Evolutionary conservation across 768 basidiomycete species (phyloP), one percentile per base, ranked within the genome.

Genomic region (Tephrocybe sp.): DNA sequence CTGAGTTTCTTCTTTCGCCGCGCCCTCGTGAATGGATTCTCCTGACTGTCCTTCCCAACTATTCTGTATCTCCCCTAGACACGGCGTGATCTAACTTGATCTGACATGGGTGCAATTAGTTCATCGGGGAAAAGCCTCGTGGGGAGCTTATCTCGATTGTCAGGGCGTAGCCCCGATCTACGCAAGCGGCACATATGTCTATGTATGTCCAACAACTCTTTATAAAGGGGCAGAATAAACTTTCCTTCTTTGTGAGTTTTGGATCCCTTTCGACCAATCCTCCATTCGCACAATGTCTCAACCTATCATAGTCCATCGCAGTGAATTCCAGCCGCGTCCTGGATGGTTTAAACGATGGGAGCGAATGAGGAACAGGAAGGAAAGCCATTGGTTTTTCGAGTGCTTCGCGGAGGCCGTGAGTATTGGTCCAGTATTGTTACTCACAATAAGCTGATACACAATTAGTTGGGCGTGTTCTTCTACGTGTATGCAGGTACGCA

Each of bases 371-470:
- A 72, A 78, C 53, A 68, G 51, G 22, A 62, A 55, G 30, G 52
- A 72, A 30, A 65, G 73, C 5, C 85, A 84, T 52, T 75, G 79
- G 75, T 47, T 78, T 1, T 67, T 77, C 11, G 82, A 89, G 62
- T 72, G 78, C 56, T 68, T 85, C 35, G 84, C 84, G 8, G 87
- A 89, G 65, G 66, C 71, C 57, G 83, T 85, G 61, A 62, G 65
- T 62, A 14, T 1, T 30, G n/a, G 45, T 16, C 16, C 43, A 16
- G 32, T n/a, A 9, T 17, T 7, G 32, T 38, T 19, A 35, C n/a
- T 26, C 17, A n/a, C 34, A 34, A 31, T 23, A 0, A n/a, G 12
- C 16, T 59, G 52, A 52, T 53, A 32, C 16, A 47, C 43, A 42
- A 13, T 16, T 53, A 84, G 83, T 46, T 82, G 33, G 84, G 84